Percentiles rank a stretch among this genome's conserved stretches.
phyloP scores from a whole-genome alignment of 73 alveolate species.

The Blepharisma stoltei region DNA sequence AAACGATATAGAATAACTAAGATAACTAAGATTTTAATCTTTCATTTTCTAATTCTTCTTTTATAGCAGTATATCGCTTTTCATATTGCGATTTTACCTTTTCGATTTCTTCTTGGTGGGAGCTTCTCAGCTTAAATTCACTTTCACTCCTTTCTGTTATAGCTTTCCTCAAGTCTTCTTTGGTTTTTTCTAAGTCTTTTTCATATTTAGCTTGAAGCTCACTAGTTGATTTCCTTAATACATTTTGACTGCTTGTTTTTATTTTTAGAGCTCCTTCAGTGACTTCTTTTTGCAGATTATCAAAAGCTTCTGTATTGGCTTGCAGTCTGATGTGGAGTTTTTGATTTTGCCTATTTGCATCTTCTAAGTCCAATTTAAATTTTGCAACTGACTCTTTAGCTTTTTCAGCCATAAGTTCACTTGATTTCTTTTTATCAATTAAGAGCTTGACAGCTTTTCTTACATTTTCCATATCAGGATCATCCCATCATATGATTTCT shows the following conservation, averaged over 20 bases:
- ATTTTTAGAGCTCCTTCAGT: constrained; percentile 4
- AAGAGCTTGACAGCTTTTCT: constrained; percentile 7
- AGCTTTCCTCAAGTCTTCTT: no score
- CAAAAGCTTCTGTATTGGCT: constrained; percentile 16
- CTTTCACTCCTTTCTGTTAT: no score
- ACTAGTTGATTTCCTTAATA: no score
- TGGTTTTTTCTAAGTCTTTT: no score
- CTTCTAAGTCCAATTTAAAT: background rate
- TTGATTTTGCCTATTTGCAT: background rate
- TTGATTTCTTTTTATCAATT: background rate
- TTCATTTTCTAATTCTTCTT: no score
- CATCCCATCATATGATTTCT: constrained; percentile 6
- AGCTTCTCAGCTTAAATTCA: no score
- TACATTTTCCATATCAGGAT: constrained; percentile 12
- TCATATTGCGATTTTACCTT: no score
- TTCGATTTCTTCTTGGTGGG: no score
- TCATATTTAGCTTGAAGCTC: no score
- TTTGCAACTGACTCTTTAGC: background rate
- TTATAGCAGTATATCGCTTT: no score
- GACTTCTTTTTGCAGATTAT: background rate
- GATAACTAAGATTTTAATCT: no score
- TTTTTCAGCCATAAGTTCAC: background rate
- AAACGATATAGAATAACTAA: no score
- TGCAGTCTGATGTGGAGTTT: background rate
- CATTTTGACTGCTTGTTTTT: background rate